These are phyloP conservation scores for Durusdinium trenchii DNA, from an alignment of 73 alveolate species.

Conservation along the genomic window DNA sequence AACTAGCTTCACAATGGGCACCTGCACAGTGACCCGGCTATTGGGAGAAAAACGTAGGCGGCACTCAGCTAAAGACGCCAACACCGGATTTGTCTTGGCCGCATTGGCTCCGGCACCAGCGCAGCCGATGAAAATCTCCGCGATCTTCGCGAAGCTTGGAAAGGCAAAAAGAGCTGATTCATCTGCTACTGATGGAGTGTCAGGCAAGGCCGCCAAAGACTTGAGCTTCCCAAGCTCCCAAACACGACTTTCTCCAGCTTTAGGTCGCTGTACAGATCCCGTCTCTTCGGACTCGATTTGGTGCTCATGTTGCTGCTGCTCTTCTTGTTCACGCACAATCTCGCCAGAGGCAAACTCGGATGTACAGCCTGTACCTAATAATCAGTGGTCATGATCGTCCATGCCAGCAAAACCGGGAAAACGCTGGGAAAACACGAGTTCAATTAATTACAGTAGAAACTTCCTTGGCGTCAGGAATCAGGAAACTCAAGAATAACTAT, in stretches of 20 bases:
- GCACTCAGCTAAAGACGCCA: background rate
- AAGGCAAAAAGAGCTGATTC: background rate
- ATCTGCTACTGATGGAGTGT: background rate
- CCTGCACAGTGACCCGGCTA: slow-evolving; percentile 7
- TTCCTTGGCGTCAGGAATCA: too few relatives aligned
- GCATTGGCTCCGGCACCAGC: slow-evolving; percentile 16
- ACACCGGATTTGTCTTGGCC: background rate
- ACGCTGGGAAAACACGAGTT: too few relatives aligned
- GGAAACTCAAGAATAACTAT: too few relatives aligned
- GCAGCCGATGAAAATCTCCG: background rate
- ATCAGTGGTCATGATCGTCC: too few relatives aligned
- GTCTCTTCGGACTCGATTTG: slow-evolving; percentile 57
- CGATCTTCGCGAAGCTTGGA: background rate
- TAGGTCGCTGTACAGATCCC: slow-evolving; percentile 35
- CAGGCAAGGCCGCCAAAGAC: background rate
- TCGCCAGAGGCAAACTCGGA: slow-evolving; percentile 17
- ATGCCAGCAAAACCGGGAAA: too few relatives aligned
- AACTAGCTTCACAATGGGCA: background rate
- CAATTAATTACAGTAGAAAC: too few relatives aligned
- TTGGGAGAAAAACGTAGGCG: slow-evolving; percentile 67
- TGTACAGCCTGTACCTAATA: background rate
- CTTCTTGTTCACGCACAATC: slow-evolving; percentile 87
- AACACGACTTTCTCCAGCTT: slow-evolving; percentile 18
- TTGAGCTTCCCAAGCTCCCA: slow-evolving; percentile 50
- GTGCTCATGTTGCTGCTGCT: slow-evolving; percentile 70